phyloP scores from a whole-genome alignment of 768 basidiomycete species.

The Mrakia blollopis region DNA sequence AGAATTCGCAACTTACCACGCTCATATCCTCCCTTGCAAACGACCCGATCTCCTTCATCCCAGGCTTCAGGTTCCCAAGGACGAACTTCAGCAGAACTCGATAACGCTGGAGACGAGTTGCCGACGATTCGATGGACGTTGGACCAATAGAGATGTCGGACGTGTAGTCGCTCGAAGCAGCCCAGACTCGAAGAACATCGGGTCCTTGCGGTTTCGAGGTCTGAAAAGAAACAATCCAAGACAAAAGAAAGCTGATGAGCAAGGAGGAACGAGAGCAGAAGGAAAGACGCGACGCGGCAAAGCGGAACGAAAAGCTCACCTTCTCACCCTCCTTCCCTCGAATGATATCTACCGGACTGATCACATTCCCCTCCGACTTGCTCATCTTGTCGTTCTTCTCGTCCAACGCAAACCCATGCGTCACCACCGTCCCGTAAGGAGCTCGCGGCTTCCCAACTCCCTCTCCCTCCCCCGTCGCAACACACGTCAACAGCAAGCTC shows the following conservation, averaged over 20 bases:
- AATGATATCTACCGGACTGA: constrained; percentile 76
- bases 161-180: constrained; percentile 82
- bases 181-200: constrained; percentile 85
- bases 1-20: constrained; percentile 53
- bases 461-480: background rate
- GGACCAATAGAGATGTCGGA: constrained; percentile 81
- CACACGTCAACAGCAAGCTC: constrained; percentile 74
- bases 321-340: constrained; percentile 55
- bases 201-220: constrained; percentile 77
- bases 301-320: constrained; percentile 47
- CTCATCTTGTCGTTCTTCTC: constrained; percentile 90
- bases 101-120: constrained; percentile 83
- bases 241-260: background rate
- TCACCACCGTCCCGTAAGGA: constrained; percentile 77
- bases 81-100: constrained; percentile 61
- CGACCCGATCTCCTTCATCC: constrained; percentile 4
- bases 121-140: constrained; percentile 65
- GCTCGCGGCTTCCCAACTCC: constrained; percentile 38
- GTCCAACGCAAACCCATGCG: constrained; percentile 95
- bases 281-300: too few species aligned
- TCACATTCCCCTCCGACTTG: constrained; percentile 88
- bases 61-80: constrained; percentile 63
- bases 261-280: too few species aligned
- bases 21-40: constrained; percentile 48
- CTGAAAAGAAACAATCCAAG: background rate